These are phyloP conservation scores for Craterostigma plantagineum DNA, from an alignment of 257 asterid species.

Conservation along the genomic window DNA sequence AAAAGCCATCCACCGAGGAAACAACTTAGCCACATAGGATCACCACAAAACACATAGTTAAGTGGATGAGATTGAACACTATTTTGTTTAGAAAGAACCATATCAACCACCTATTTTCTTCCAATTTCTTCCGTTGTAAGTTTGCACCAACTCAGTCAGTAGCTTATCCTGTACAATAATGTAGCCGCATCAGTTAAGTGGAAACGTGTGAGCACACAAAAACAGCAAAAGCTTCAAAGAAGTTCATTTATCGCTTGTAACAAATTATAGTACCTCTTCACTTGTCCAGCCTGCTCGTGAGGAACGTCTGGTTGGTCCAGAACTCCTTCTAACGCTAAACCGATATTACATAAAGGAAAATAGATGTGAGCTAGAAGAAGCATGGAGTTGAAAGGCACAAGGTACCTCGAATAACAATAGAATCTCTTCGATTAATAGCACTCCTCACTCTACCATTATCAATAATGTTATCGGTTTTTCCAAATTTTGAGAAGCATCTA, in stretches of 20 bases:
- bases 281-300: slow-evolving; percentile 89
- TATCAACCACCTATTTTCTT: slow-evolving; percentile 40
- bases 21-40: too few relatives aligned
- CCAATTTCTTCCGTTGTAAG: slow-evolving; percentile 56
- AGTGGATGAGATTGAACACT: slow-evolving; percentile 2
- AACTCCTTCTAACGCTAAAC: slow-evolving; percentile 18
- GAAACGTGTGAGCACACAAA: too few relatives aligned
- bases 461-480: too few relatives aligned
- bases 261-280: slow-evolving; percentile 36
- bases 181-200: not conserved
- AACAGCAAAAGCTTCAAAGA: not conserved
- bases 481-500: too few relatives aligned
- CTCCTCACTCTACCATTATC: too few relatives aligned
- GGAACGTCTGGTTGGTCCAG: slow-evolving; percentile 39
- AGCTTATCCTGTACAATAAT: slow-evolving; percentile 37
- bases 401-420: too few relatives aligned
- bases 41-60: not conserved
- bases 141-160: slow-evolving; percentile 38
- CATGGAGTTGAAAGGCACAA: too few relatives aligned
- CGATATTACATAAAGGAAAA: slow-evolving; percentile 9
- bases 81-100: slow-evolving; percentile 5
- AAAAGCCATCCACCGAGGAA: too few relatives aligned
- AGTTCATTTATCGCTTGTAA: not conserved
- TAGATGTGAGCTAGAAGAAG: not conserved
- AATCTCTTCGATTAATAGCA: too few relatives aligned